Percentiles rank a stretch among this genome's conserved stretches.
These are phyloP conservation scores for Penicillium cinerascens DNA, from an alignment of 495 filamentous ascomycete species.

Conservation along the genomic window DNA sequence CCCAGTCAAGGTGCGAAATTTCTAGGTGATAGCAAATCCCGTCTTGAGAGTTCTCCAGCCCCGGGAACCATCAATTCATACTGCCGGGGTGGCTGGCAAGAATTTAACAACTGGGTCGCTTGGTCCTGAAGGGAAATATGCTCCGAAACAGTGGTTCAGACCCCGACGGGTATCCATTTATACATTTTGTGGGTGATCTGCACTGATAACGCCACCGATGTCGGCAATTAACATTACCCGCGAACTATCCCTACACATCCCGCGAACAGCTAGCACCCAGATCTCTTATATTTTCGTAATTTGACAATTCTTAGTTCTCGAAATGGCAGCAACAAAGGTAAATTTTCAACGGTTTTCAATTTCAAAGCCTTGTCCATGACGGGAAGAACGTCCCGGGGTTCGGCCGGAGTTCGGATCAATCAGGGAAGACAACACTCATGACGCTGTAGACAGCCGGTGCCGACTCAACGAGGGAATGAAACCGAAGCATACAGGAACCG, in stretches of 20 bases:
- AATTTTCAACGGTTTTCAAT: background rate
- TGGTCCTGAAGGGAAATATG: background rate
- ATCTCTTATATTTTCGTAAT: too few species aligned
- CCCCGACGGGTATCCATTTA: background rate
- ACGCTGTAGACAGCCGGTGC: conserved; percentile 6
- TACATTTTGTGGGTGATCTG: background rate
- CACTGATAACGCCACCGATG: background rate
- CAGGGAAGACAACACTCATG: conserved; percentile 12
- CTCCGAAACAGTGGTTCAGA: background rate
- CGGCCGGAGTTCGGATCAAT: conserved; percentile 6
- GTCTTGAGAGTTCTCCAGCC: too few species aligned
- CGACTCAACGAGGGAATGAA: background rate
- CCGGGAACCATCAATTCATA: too few species aligned
- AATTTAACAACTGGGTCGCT: background rate
- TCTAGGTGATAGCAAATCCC: too few species aligned
- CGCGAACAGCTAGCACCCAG: background rate
- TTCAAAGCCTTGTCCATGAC: background rate
- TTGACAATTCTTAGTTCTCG: too few species aligned
- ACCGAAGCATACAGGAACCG: background rate
- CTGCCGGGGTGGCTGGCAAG: background rate
- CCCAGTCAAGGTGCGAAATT: too few species aligned
- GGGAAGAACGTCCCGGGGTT: background rate
- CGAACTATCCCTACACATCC: too few species aligned
- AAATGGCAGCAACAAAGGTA: too few species aligned
- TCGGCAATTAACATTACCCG: too few species aligned